Conservation (phyloP, 2,329 filamentous ascomycete genomes). For the Xylaria sp. region DNA sequence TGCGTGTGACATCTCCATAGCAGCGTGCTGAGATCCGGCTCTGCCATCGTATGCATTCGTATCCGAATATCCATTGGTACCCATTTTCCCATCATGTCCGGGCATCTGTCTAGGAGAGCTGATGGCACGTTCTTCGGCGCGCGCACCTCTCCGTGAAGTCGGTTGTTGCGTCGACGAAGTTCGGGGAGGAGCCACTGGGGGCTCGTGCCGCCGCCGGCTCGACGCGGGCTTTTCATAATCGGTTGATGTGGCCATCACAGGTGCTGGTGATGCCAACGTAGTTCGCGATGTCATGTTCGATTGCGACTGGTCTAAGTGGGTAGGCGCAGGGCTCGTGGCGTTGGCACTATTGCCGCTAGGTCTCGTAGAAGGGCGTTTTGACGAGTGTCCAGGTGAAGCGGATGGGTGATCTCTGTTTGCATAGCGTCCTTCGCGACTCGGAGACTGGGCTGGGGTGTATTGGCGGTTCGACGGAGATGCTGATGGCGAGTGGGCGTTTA, state of each 20-base stretch:
- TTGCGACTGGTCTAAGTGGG: conserved; percentile 50
- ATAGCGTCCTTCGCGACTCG: conserved; percentile 68
- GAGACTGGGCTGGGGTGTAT: conserved; percentile 64
- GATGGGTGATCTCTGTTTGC: conserved; percentile 59
- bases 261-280: conserved; percentile 56
- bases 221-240: conserved; percentile 59
- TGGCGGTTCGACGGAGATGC: conserved; percentile 62
- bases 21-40: conserved; percentile 50
- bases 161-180: conserved; percentile 77
- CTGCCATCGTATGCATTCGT: conserved; percentile 52
- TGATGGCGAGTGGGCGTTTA: conserved; percentile 60
- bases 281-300: conserved; percentile 61
- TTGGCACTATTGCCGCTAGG: conserved; percentile 63
- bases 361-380: conserved; percentile 65
- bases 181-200: conserved; percentile 80
- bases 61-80: conserved; percentile 50
- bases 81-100: conserved; percentile 51
- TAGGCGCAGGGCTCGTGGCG: conserved; percentile 44
- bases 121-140: conserved; percentile 58
- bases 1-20: conserved; percentile 55
- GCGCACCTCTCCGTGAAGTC: conserved; percentile 58
- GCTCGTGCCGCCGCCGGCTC: conserved; percentile 69
- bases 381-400: conserved; percentile 62
- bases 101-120: conserved; percentile 57
- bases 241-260: conserved; percentile 53